Percentiles rank a stretch among this genome's conserved stretches.
Conservation (phyloP, 495 filamentous ascomycete genomes). For the Entonaema liquescens region DNA sequence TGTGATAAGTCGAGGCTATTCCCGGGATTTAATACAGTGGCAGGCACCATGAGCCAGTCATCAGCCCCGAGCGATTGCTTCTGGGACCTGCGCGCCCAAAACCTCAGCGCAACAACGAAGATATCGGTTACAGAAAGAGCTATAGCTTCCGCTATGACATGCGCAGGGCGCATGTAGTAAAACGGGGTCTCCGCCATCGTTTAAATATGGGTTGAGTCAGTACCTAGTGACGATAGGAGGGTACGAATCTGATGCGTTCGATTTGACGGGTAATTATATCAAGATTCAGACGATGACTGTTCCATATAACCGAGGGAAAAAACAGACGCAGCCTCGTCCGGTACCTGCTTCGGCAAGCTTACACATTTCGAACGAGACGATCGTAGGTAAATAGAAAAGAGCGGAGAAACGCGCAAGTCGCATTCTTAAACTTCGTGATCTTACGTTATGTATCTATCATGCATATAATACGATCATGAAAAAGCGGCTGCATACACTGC, state of each 20-base stretch:
- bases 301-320: background rate
- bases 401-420: background rate
- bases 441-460: background rate
- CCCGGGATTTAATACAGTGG: conserved; percentile 29
- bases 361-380: background rate
- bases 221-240: background rate
- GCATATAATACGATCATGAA: background rate
- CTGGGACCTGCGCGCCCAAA: conserved; percentile 40
- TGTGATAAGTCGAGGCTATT: no score
- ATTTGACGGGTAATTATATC: background rate
- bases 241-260: background rate
- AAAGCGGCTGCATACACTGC: background rate
- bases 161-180: conserved; percentile 33
- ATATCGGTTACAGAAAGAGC: conserved; percentile 30
- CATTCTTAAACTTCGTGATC: background rate
- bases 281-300: background rate
- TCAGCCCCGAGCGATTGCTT: conserved; percentile 43
- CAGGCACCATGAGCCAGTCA: conserved; percentile 50
- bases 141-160: conserved; percentile 29
- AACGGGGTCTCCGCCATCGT: background rate
- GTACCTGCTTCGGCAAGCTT: background rate
- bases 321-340: background rate
- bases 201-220: background rate
- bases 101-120: conserved; percentile 33
- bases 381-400: background rate